Base-by-base conservation (phyloP, 306 rosid species). In the Castanea mollissima region DNA sequence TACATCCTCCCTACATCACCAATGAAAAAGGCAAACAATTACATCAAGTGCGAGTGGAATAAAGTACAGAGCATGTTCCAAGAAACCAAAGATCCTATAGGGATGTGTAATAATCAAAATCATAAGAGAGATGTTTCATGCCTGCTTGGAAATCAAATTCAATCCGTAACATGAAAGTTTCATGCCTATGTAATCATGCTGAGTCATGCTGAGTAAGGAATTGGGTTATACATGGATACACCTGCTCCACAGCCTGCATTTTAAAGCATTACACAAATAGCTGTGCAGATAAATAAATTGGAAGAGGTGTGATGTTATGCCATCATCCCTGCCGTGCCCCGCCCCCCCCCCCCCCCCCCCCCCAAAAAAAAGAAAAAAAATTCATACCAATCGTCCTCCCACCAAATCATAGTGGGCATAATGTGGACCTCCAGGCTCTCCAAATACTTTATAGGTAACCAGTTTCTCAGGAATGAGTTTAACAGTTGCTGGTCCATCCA, bases 351-450 rank as follows among this genome's bases (percentile, higher is more conserved):
- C 7, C 41, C 41, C 2, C 38, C 38, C 1, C 41, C 38, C 41
- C 41, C 55, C 4, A 9, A 8, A 20, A 14, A 13, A 72, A 15
- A 52, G 29, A 29, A 1, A 44, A 21, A 72, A 58, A 55, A 6
- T 31, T 46, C 87, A 73, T 86, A 96, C 99, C 98, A 84, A 64
- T 78, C 94, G 87, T 83, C 99, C 99, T 82, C 99, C 99, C 77
- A 96, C 98, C 87, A 96, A 89, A 89, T 96, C 99, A 82, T 96
- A 96, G 84, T 96, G 99, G 78, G 97, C 99, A 77, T 96, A 96
- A 86, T 93, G 99, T 81, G 99, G 92, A 77, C 97, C 99, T 44
- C 60, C 86, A 1, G 96, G 86, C 65, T 91, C 84, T 84, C 99
- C 99, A 80, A 91, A 85, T 69, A 90, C 65, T 87, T 90, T 88